Evolutionary conservation across 345 rosid species (phyloP).

Genomic region (Pseudoturritis turrita): DNA sequence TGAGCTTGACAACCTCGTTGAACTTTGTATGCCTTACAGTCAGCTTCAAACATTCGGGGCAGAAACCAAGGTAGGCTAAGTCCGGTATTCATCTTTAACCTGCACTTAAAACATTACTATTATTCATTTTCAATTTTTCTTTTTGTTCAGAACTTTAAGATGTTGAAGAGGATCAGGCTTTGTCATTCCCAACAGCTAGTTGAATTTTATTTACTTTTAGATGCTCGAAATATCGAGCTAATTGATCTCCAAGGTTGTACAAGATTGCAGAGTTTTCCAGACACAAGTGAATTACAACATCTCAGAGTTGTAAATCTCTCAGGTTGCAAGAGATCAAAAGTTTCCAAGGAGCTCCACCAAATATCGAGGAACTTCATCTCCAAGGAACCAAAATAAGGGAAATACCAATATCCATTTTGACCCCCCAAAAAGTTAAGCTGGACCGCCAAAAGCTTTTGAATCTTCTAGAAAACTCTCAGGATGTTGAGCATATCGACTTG

Average conservation of each 20-base stretch:
- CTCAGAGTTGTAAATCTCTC: constrained; percentile 4
- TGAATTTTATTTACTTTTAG: not conserved
- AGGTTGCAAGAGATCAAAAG: not conserved
- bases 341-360: not conserved
- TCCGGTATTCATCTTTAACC: not conserved
- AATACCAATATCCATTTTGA: not conserved
- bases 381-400: not conserved
- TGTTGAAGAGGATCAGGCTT: constrained; percentile 3
- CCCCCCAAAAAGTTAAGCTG: not conserved
- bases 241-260: constrained; percentile 14
- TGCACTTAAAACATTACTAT: not conserved
- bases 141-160: not conserved
- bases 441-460: not conserved
- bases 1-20: not conserved
- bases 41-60: not conserved
- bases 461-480: not conserved
- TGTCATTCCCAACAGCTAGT: not conserved
- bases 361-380: constrained; percentile 2
- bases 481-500: not conserved
- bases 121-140: not conserved
- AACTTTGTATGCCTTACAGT: not conserved
- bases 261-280: not conserved
- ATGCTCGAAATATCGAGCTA: not conserved
- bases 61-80: not conserved
- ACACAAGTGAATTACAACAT: not conserved